A percentile compares a stretch with the other conserved stretches of the same genome.
phyloP scores from a whole-genome alignment of 164 flowering plant species.

The Houttuynia cordata region DNA sequence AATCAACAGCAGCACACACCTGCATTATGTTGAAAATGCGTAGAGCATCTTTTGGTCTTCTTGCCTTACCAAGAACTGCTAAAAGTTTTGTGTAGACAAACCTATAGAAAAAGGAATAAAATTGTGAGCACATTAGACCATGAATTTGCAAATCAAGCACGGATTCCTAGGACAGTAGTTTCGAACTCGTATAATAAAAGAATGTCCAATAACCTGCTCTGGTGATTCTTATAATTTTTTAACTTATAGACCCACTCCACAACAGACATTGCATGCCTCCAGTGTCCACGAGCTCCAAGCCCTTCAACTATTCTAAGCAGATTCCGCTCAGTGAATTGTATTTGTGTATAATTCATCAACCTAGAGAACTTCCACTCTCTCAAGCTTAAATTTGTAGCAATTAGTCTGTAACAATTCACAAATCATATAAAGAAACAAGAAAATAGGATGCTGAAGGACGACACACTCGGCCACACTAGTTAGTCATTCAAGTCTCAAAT shows the following conservation, averaged over 20 bases:
- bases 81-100: constrained; percentile 91
- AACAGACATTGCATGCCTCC: constrained; percentile 71
- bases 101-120: constrained; percentile 29
- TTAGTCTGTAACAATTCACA: constrained; percentile 30
- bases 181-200: too few species aligned
- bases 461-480: background rate
- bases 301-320: constrained; percentile 55
- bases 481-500: too few species aligned
- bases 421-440: background rate
- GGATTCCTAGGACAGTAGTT: background rate
- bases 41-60: constrained; percentile 79
- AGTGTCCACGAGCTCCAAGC: constrained; percentile 53
- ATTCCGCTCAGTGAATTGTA: constrained; percentile 63
- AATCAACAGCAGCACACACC: constrained; percentile 24
- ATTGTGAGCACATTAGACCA: background rate
- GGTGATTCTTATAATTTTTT: constrained; percentile 35
- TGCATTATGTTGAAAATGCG: constrained; percentile 65
- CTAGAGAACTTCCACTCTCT: constrained; percentile 79
- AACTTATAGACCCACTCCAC: constrained; percentile 69
- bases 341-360: constrained; percentile 68
- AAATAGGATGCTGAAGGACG: background rate
- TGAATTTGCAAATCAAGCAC: background rate
- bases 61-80: constrained; percentile 78
- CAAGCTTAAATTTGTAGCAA: constrained; percentile 28
- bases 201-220: constrained; percentile 54